Conservation (phyloP, 2,329 filamentous ascomycete species). For the Aspergillus sclerotialis region DNA sequence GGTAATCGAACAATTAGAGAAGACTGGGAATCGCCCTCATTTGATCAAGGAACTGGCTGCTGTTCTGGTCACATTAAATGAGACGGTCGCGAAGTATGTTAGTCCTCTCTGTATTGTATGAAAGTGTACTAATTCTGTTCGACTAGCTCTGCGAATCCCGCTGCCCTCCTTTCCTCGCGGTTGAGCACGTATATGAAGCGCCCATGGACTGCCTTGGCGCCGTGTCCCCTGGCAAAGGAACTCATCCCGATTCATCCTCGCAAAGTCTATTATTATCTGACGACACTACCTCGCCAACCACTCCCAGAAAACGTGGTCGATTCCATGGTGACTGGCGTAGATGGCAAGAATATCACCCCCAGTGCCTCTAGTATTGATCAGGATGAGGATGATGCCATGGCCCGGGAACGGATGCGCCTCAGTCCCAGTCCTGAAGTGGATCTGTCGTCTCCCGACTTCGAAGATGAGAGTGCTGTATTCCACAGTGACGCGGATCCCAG, state of each 20-base stretch:
- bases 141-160: conserved; percentile 83
- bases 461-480: conserved; percentile 55
- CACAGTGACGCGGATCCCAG: conserved; percentile 55
- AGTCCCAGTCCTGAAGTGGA: conserved; percentile 93
- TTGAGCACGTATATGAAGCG: conserved; percentile 86
- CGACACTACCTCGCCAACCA: conserved; percentile 75
- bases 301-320: conserved; percentile 61
- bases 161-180: conserved; percentile 89
- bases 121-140: conserved; percentile 10
- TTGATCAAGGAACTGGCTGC: conserved; percentile 88
- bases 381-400: conserved; percentile 59
- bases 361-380: conserved; percentile 72
- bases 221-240: conserved; percentile 88
- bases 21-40: conserved; percentile 85
- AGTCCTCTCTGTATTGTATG: too few relatives aligned
- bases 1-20: conserved; percentile 80
- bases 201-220: conserved; percentile 67
- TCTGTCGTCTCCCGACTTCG: conserved; percentile 77
- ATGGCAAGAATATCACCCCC: conserved; percentile 66
- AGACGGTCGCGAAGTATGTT: conserved; percentile 88
- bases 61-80: conserved; percentile 67
- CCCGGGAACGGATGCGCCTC: conserved; percentile 55
- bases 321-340: conserved; percentile 41
- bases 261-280: conserved; percentile 94
- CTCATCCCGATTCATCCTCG: conserved; percentile 87